Evolutionary conservation across 2,329 filamentous ascomycete species (phyloP).

Genomic region (Claviceps maximensis): DNA sequence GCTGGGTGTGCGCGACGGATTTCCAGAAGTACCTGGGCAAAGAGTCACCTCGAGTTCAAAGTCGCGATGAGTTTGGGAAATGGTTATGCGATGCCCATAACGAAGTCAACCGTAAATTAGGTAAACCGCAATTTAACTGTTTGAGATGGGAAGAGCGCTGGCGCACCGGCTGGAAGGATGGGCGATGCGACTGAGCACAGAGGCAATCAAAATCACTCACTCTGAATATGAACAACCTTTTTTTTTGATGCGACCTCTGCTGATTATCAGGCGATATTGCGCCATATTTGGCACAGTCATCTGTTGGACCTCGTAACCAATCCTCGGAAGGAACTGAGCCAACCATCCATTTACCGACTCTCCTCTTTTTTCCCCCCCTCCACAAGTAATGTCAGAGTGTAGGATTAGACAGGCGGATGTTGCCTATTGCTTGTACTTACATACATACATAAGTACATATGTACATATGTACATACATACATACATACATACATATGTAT

Average conservation of each 20-base stretch:
- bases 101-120: slow-evolving; percentile 77
- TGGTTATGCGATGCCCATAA: slow-evolving; percentile 86
- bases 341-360: neutral
- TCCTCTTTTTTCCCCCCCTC: neutral
- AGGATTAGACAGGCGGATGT: neutral
- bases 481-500: neutral
- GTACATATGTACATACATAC: neutral
- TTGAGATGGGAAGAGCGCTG: slow-evolving; percentile 83
- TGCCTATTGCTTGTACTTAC: neutral
- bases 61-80: slow-evolving; percentile 56
- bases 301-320: neutral
- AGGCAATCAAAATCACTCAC: neutral
- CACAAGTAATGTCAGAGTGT: neutral
- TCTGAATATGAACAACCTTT: neutral
- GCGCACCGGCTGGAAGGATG: slow-evolving; percentile 75
- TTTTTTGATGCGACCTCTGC: neutral
- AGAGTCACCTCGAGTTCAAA: slow-evolving; percentile 49
- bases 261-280: neutral
- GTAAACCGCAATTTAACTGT: slow-evolving; percentile 87
- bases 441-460: neutral
- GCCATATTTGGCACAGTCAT: neutral
- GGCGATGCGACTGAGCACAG: slow-evolving; percentile 38
- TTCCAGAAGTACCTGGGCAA: slow-evolving; percentile 70
- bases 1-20: slow-evolving; percentile 89
- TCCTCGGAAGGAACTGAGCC: neutral